These are phyloP conservation scores for Dendrostoma leiphaemia DNA, from an alignment of 2,329 filamentous ascomycete genomes.

Conservation along the genomic window DNA sequence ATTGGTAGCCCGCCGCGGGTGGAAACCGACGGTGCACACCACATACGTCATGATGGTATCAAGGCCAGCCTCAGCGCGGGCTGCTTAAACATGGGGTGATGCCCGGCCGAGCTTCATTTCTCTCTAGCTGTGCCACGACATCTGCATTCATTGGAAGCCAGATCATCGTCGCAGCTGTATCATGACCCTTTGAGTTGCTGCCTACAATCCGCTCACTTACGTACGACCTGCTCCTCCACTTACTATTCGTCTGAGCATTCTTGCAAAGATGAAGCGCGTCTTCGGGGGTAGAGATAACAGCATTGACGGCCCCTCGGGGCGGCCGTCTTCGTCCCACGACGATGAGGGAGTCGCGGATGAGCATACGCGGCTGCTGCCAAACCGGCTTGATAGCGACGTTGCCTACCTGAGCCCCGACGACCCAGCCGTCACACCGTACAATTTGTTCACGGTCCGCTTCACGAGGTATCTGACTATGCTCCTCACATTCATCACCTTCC, in stretches of 20 bases:
- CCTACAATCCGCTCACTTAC: neutral
- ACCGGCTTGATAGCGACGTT: conserved; percentile 52
- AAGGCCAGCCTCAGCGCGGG: neutral
- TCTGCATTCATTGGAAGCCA: neutral
- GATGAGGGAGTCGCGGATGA: conserved; percentile 38
- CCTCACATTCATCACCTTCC: conserved; percentile 71
- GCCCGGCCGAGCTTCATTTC: neutral
- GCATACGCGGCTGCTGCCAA: conserved; percentile 67
- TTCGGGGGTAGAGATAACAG: conserved; percentile 17
- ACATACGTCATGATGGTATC: conserved; percentile 10
- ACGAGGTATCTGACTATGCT: conserved; percentile 75
- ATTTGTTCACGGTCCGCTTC: conserved; percentile 85
- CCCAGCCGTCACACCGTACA: conserved; percentile 88
- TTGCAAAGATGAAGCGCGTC: conserved; percentile 12
- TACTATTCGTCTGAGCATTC: neutral
- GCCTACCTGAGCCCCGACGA: conserved; percentile 76
- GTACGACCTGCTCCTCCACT: neutral
- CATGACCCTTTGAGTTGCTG: neutral
- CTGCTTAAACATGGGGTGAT: neutral
- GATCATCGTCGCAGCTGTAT: neutral
- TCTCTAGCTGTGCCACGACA: neutral
- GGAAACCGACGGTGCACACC: conserved; percentile 4
- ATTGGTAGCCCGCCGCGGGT: neutral
- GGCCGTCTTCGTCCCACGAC: conserved; percentile 20
- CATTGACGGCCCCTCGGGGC: conserved; percentile 25